Conservation (phyloP, 768 basidiomycete species). For the Kwoniella sp. region DNA sequence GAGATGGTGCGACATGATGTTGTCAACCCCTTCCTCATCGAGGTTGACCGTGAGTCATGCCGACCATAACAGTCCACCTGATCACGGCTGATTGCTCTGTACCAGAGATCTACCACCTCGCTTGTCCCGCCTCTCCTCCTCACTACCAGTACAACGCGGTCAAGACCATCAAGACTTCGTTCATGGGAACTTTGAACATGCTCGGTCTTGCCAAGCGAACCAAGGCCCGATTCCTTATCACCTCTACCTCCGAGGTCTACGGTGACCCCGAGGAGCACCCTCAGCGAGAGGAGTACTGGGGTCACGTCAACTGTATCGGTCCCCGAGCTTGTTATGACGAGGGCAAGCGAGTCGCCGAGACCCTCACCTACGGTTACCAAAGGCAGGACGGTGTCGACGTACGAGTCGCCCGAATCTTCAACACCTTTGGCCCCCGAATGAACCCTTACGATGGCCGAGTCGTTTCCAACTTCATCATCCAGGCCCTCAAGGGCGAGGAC, state of each 20-base stretch:
- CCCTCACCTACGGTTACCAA: slow-evolving; percentile 91
- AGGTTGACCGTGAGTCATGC: too few species aligned
- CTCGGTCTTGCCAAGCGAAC: slow-evolving; percentile 94
- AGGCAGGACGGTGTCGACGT: slow-evolving; percentile 93
- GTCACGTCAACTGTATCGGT: slow-evolving; percentile 96
- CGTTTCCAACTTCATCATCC: slow-evolving; percentile 98
- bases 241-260: slow-evolving; percentile 96
- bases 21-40: slow-evolving; percentile 95
- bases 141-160: slow-evolving; percentile 98
- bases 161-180: slow-evolving; percentile 97
- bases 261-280: slow-evolving; percentile 98
- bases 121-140: slow-evolving; percentile 93
- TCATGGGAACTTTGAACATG: slow-evolving; percentile 98
- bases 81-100: too few species aligned
- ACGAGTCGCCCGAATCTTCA: slow-evolving; percentile 96
- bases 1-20: slow-evolving; percentile 97
- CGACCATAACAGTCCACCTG: slow-evolving; percentile 61
- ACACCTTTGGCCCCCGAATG: slow-evolving; percentile 58
- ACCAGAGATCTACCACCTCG: slow-evolving; percentile 98
- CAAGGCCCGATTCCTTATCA: slow-evolving; percentile 93
- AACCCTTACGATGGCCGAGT: slow-evolving; percentile 96
- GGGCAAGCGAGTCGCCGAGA: slow-evolving; percentile 98
- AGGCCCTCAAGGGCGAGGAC: slow-evolving; percentile 91
- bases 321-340: slow-evolving; percentile 99
- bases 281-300: slow-evolving; percentile 95